phyloP scores from a whole-genome alignment of 495 filamentous ascomycete species.

The Ramalina intermedia region DNA sequence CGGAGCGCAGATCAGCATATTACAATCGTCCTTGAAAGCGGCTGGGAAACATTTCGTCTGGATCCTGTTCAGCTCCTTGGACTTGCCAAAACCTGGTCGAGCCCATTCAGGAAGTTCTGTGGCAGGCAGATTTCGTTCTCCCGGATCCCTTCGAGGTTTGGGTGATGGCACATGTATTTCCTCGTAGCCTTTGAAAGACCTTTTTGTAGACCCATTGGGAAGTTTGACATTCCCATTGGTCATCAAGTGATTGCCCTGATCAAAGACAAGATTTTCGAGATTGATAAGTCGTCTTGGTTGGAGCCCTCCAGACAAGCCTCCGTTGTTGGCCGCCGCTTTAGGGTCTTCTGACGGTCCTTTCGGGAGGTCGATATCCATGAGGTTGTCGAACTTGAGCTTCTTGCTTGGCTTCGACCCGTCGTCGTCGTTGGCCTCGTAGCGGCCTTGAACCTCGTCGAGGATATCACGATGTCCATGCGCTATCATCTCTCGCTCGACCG shows the following conservation, averaged over 20 bases:
- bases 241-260: conserved; percentile 97
- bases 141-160: conserved; percentile 64
- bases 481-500: conserved; percentile 79
- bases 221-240: conserved; percentile 90
- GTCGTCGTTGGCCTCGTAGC: conserved; percentile 37
- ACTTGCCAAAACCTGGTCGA: conserved; percentile 63
- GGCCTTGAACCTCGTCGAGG: conserved; percentile 65
- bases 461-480: conserved; percentile 77
- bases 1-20: conserved; percentile 93
- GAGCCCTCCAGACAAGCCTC: conserved; percentile 64
- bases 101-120: conserved; percentile 89
- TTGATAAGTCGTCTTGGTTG: conserved; percentile 82
- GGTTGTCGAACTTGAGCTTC: conserved; percentile 62
- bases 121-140: conserved; percentile 66
- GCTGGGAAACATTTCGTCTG: conserved; percentile 84
- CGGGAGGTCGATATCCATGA: conserved; percentile 85
- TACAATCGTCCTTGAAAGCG: conserved; percentile 89
- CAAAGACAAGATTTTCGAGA: conserved; percentile 89
- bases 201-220: conserved; percentile 89
- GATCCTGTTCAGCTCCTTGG: conserved; percentile 79
- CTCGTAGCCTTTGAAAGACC: conserved; percentile 93
- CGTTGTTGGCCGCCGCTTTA: conserved; percentile 40
- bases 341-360: conserved; percentile 34
- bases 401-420: conserved; percentile 46
- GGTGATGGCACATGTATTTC: conserved; percentile 94